Percentiles rank a stretch among this genome's conserved stretches.
phyloP scores from a whole-genome alignment of 139 green algal genomes.

The Diplosphaera chodatii region DNA sequence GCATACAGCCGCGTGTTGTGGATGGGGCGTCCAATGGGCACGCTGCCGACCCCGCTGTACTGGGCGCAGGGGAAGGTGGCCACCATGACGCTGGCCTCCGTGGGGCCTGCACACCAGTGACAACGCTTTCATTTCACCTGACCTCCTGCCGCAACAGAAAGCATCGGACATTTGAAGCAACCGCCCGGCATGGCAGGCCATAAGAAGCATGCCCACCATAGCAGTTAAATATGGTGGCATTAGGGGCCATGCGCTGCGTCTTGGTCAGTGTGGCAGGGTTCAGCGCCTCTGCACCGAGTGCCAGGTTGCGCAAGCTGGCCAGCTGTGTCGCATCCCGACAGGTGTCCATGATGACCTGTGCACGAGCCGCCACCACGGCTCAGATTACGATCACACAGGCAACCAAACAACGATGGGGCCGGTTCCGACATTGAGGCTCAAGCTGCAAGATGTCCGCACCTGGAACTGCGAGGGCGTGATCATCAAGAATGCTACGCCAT shows the following conservation, averaged over 20 bases:
- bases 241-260: background rate
- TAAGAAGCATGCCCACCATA: background rate
- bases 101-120: background rate
- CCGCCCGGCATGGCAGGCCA: no score
- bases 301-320: background rate
- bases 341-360: constrained; percentile 6
- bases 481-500: background rate
- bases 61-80: constrained; percentile 1
- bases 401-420: no score
- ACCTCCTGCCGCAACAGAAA: no score
- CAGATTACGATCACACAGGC: no score
- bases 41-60: constrained; percentile 7
- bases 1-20: background rate
- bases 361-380: background rate
- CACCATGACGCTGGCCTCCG: constrained; percentile 7
- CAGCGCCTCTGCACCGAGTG: constrained; percentile 4
- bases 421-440: no score
- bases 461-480: background rate
- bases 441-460: background rate
- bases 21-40: constrained; percentile 20
- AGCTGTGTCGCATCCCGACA: background rate
- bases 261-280: background rate
- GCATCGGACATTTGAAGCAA: no score
- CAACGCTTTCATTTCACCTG: background rate
- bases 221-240: background rate